Conservation (phyloP, 2,329 filamentous ascomycete genomes). For the Colletotrichum spinosum region DNA sequence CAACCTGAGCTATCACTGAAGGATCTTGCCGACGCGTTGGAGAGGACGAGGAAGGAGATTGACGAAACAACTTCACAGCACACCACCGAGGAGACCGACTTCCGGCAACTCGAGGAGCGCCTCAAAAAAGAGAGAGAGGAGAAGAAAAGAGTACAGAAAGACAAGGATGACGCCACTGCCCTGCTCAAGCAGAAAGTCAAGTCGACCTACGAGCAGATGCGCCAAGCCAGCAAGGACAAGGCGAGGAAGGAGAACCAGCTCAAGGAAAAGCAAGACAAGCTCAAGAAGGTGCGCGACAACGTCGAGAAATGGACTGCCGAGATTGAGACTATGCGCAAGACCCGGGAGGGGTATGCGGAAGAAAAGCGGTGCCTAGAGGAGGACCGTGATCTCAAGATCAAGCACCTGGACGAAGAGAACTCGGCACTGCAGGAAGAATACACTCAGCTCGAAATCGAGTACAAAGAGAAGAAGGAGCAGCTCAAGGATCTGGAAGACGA, state of each 20-base stretch:
- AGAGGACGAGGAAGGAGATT: constrained; percentile 83
- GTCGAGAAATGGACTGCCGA: constrained; percentile 76
- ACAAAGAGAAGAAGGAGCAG: constrained; percentile 69
- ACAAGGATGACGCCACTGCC: constrained; percentile 91
- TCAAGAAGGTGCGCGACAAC: constrained; percentile 76
- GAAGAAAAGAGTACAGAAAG: constrained; percentile 81
- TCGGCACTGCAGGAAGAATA: constrained; percentile 73
- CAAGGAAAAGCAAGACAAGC: constrained; percentile 76
- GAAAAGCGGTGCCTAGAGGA: constrained; percentile 64
- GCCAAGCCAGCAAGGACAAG: constrained; percentile 81
- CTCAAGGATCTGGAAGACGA: constrained; percentile 81
- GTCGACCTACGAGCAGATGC: constrained; percentile 83
- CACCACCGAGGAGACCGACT: constrained; percentile 78
- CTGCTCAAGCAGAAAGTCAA: constrained; percentile 86
- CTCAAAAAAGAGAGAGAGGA: constrained; percentile 83
- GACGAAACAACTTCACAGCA: constrained; percentile 81
- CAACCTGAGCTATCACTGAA: constrained; percentile 76
- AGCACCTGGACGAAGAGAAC: constrained; percentile 66
- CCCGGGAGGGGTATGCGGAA: constrained; percentile 64
- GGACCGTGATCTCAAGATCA: constrained; percentile 63
- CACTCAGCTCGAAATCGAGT: constrained; percentile 75
- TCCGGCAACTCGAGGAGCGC: constrained; percentile 72
- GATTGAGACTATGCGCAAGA: constrained; percentile 67
- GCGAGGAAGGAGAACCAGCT: constrained; percentile 80
- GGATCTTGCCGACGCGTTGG: constrained; percentile 84